Percentiles rank a stretch among this genome's conserved stretches.
phyloP scores from a whole-genome alignment of 2,329 filamentous ascomycete species.

The Colletotrichum cereale region DNA sequence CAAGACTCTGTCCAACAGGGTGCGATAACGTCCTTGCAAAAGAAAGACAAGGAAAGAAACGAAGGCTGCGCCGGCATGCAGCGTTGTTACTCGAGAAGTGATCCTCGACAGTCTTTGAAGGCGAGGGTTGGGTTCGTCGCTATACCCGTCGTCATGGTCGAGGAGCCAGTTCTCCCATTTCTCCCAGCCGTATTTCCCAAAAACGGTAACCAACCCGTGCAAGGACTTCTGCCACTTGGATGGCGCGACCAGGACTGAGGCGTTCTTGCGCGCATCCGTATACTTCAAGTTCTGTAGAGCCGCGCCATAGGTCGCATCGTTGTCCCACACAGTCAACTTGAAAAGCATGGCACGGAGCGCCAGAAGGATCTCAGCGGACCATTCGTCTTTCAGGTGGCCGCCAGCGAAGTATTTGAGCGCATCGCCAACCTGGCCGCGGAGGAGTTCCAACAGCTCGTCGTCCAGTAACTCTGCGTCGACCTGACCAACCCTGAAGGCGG shows the following conservation, averaged over 20 bases:
- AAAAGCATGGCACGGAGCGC: slow-evolving; percentile 84
- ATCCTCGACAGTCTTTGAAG: slow-evolving; percentile 73
- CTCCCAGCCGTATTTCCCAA: slow-evolving; percentile 89
- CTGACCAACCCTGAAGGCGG: slow-evolving; percentile 93
- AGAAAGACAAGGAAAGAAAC: slow-evolving; percentile 91
- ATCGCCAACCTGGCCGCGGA: slow-evolving; percentile 88
- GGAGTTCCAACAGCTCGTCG: slow-evolving; percentile 87
- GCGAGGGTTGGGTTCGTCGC: slow-evolving; percentile 68
- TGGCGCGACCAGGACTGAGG: slow-evolving; percentile 75
- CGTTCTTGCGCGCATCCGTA: slow-evolving; percentile 80
- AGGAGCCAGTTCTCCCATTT: slow-evolving; percentile 92
- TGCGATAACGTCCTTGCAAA: slow-evolving; percentile 90
- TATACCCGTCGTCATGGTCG: slow-evolving; percentile 79
- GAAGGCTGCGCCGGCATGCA: slow-evolving; percentile 86
- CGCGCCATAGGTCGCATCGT: slow-evolving; percentile 94
- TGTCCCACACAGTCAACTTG: slow-evolving; percentile 97
- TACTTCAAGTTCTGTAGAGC: slow-evolving; percentile 92
- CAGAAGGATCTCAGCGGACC: slow-evolving; percentile 86
- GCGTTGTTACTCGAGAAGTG: slow-evolving; percentile 76
- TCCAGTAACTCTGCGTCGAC: slow-evolving; percentile 96
- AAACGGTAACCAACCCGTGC: slow-evolving; percentile 88
- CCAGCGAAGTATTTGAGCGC: slow-evolving; percentile 88
- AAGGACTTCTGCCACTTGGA: slow-evolving; percentile 85
- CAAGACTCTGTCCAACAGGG: slow-evolving; percentile 86
- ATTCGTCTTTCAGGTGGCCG: slow-evolving; percentile 83